Evolutionary conservation across 2,329 filamentous ascomycete species (phyloP), one percentile per base, ranked within the genome.

Genomic region (Fusarium clavum): DNA sequence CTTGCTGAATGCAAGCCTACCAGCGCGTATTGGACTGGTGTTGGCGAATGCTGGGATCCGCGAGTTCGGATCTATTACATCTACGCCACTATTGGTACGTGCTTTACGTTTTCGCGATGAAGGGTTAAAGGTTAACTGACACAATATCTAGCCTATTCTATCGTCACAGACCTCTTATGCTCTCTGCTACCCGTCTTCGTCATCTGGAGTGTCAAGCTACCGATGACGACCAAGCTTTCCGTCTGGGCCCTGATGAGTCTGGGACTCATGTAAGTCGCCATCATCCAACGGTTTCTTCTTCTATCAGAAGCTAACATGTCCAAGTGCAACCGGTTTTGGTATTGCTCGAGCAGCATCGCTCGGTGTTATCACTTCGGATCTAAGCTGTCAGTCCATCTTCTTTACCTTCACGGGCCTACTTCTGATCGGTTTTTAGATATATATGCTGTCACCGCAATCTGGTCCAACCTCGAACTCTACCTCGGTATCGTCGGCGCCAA

Each of bases 401-500:
- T 1, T 3, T 8, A 8, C 3, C 14, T 13, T 9, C 1, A 2
- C 10, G 5, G 34, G 6, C 34, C 34, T 20, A 20, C 20, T 20
- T 20, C 20, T 20, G 20, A 20, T 2, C 3, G 1, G 3, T 20
- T 13, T 20, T 8, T 16, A 80, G 78, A 75, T 62, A 69, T 75
- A 8, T 80, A 78, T 45, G 75, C 73, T 40, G 77, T 78, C 13
- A 76, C 78, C 3, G 80, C 79, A 29, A 79, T 81, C 41, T 82
- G 79, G 79, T 80, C 77, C 14, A 76, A 81, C 12, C 67, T 81
- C 46, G 81, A 82, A 64, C 76, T 79, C 0, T 77, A 77, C 25
- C 70, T 82, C 1, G 81, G 79, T 27, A 80, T 82, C 20, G 75
- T 80, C 9, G 79, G 77, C n/a, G 80, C 71, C 30, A 77, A 77